Base-by-base conservation (phyloP, 345 rosid genomes). In the Populus davidiana region DNA sequence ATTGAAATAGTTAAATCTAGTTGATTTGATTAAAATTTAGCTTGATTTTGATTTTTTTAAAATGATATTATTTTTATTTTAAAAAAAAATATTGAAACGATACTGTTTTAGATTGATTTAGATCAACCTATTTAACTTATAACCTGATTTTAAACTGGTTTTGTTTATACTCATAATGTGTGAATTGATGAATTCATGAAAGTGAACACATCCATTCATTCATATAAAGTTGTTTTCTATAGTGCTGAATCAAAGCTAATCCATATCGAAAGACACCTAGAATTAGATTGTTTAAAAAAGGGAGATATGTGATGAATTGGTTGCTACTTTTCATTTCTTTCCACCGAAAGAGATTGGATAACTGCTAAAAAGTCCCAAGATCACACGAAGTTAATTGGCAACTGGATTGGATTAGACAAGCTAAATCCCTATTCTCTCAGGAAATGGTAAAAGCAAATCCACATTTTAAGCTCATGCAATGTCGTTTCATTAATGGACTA, bases 1-100 rank as follows among this genome's bases (percentile, higher is more conserved):
- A 8, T 38, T 38, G 0, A 38, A 0, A 6, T 1, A 1, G 0
- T 38, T 38, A 38, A 38, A 38, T 0, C 0, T 1, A 8, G 9
- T 38, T 8, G 1, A 6, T 4, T 0, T 5, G 1, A 5, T 36
- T 1, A 36, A 36, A 5, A 36, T 36, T 0, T 4, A 0, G 0
- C 5, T 8, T 6, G 10, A 39, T 8, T 39, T 33, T 33, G 0
- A 33, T 33, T 0, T 33, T 33, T 39, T 39, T 6, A 36, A 38
- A 6, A 38, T 38, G 2, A 1, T 1, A 38, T 38, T 6, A 6
- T 38, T 38, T 7, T 38, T 0, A 38, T 6, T 38, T 38, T 38
- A 4, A 33, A 4, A 0, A 31, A 31, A 4, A 0, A 33, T 33
- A 33, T 33, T 33, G 5, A 33, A 33, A 33, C 5, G 5, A 33